Evolutionary conservation across 768 basidiomycete species (phyloP).

Genomic region (Paxillus involutus): DNA sequence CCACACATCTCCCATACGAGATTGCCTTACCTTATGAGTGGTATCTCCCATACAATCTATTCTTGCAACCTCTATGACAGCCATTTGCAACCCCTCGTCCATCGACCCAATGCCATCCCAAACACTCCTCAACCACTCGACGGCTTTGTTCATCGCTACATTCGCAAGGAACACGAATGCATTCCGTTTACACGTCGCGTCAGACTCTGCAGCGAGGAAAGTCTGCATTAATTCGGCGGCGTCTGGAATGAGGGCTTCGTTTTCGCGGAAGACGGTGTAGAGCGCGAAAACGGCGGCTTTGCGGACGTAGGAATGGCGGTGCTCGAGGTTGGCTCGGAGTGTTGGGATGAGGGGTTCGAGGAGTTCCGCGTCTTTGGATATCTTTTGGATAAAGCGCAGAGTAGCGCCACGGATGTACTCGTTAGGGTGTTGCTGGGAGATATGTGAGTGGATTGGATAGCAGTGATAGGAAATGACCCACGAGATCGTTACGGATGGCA

Average conservation of each 20-base stretch:
- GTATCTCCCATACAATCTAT: slow-evolving; percentile 51
- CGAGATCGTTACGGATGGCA: slow-evolving; percentile 64
- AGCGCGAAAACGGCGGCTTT: slow-evolving; percentile 98
- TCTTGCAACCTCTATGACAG: slow-evolving; percentile 90
- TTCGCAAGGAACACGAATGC: slow-evolving; percentile 91
- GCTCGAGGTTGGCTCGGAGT: slow-evolving; percentile 91
- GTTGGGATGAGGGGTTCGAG: slow-evolving; percentile 95
- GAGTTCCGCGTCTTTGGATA: slow-evolving; percentile 88
- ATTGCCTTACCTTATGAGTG: too few relatives aligned
- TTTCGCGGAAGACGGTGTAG: slow-evolving; percentile 91
- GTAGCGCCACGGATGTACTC: slow-evolving; percentile 99
- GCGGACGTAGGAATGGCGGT: slow-evolving; percentile 95
- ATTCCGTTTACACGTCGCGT: slow-evolving; percentile 95
- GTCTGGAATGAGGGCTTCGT: slow-evolving; percentile 94
- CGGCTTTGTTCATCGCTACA: slow-evolving; percentile 87
- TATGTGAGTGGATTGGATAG: background rate
- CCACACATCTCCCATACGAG: background rate
- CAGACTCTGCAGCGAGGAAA: slow-evolving; percentile 93
- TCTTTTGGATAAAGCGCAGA: slow-evolving; percentile 94
- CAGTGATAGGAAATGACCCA: slow-evolving; percentile 37
- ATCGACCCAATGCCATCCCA: slow-evolving; percentile 80
- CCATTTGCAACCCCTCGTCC: slow-evolving; percentile 95
- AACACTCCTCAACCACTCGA: slow-evolving; percentile 85
- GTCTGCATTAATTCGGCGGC: slow-evolving; percentile 95
- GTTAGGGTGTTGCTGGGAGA: slow-evolving; percentile 90